Evolutionary conservation across 805 yeast species (phyloP).

Genomic region (Zygosaccharomyces rouxii): DNA sequence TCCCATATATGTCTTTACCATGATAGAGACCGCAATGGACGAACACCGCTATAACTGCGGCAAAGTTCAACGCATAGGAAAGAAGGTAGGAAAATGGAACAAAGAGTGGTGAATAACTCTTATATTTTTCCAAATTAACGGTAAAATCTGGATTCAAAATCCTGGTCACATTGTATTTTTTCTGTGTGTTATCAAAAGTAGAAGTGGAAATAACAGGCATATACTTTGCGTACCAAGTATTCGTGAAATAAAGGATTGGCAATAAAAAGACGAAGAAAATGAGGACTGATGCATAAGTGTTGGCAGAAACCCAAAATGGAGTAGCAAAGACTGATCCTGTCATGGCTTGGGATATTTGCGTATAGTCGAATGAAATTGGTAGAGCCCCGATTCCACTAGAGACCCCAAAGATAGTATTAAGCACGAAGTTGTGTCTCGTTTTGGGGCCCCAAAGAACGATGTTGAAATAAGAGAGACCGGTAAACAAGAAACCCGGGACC

Average conservation of each 20-base stretch:
- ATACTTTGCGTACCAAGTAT: conserved; percentile 55
- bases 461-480: conserved; percentile 57
- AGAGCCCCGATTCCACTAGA: conserved; percentile 50
- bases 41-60: conserved; percentile 58
- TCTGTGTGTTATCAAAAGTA: conserved; percentile 47
- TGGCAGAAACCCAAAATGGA: conserved; percentile 40
- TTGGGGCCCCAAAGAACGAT: conserved; percentile 36
- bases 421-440: conserved; percentile 46
- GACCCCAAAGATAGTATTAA: conserved; percentile 62
- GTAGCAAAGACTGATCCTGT: conserved; percentile 58
- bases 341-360: conserved; percentile 47
- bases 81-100: conserved; percentile 55
- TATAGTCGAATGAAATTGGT: conserved; percentile 57
- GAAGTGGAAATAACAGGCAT: conserved; percentile 53
- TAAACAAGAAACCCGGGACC: conserved; percentile 63
- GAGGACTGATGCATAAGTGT: conserved; percentile 44
- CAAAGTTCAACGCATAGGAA: conserved; percentile 55
- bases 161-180: conserved; percentile 43
- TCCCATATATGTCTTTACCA: conserved; percentile 48
- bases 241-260: conserved; percentile 49
- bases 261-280: conserved; percentile 47
- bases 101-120: conserved; percentile 53
- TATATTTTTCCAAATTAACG: conserved; percentile 44
- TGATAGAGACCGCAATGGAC: conserved; percentile 56
- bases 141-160: conserved; percentile 43